phyloP scores from a whole-genome alignment of 176 grass and related monocot genomes.

The Eragrostis curvula region DNA sequence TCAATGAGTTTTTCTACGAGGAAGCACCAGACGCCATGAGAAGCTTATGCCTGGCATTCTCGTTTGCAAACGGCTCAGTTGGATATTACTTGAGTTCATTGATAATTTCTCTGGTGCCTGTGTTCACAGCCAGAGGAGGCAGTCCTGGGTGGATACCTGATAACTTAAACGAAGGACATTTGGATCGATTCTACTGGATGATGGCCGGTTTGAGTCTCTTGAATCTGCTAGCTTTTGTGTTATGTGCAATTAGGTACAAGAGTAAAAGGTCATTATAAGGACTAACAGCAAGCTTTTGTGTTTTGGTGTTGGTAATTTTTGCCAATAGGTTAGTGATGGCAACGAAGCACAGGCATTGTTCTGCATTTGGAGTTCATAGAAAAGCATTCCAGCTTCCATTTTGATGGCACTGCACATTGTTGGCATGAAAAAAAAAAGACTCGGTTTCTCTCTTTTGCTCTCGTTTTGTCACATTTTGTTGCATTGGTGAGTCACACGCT shows the following conservation, averaged over 20 bases:
- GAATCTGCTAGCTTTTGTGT: conserved; percentile 48
- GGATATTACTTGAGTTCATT: conserved; percentile 70
- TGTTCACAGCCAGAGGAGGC: conserved; percentile 52
- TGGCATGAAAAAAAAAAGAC: too few relatives aligned
- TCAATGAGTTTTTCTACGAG: conserved; percentile 62
- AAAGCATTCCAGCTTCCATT: too few relatives aligned
- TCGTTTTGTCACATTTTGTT: too few relatives aligned
- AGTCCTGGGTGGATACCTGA: conserved; percentile 66
- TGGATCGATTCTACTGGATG: conserved; percentile 69
- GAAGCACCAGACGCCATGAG: conserved; percentile 66
- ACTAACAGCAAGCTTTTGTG: background rate
- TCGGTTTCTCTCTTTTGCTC: too few relatives aligned
- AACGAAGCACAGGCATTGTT: background rate
- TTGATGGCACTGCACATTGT: too few relatives aligned
- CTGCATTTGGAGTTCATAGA: background rate
- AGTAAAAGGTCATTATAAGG: conserved; percentile 6
- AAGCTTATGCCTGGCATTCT: conserved; percentile 57
- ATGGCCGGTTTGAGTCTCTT: conserved; percentile 45
- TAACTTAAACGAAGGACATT: conserved; percentile 69
- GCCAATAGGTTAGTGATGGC: background rate
- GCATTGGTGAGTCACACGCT: too few relatives aligned
- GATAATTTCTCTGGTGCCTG: conserved; percentile 48
- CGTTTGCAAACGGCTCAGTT: conserved; percentile 36
- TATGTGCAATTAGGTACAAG: conserved; percentile 56
- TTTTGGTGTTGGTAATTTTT: background rate